Conservation (phyloP, 805 yeast species). For the Metahyphopichia silvanorum region DNA sequence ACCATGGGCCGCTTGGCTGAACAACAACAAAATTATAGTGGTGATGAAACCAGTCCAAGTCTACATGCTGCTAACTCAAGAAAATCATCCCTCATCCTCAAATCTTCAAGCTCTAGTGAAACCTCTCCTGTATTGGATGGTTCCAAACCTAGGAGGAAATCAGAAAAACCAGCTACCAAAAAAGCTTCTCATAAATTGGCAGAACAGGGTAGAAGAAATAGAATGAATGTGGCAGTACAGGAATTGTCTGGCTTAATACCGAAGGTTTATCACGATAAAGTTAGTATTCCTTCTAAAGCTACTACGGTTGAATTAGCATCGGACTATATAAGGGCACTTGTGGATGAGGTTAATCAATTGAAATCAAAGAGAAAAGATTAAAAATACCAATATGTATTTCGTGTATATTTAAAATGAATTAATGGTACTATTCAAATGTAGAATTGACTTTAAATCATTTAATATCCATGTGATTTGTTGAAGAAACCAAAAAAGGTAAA, state of each 20-base stretch:
- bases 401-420: too few species aligned
- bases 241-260: constrained; percentile 73
- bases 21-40: constrained; percentile 12
- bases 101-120: constrained; percentile 4
- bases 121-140: constrained; percentile 5
- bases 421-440: too few species aligned
- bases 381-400: too few species aligned
- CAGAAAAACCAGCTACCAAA: constrained; percentile 40
- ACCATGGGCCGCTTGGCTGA: constrained; percentile 45
- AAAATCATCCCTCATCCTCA: constrained; percentile 8
- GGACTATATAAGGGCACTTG: constrained; percentile 47
- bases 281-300: constrained; percentile 79
- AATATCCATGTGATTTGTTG: too few species aligned
- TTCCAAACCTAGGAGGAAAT: constrained; percentile 6
- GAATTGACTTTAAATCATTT: too few species aligned
- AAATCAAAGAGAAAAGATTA: too few species aligned
- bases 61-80: constrained; percentile 6
- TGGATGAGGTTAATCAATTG: neutral
- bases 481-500: too few species aligned
- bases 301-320: constrained; percentile 92
- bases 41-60: constrained; percentile 2
- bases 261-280: constrained; percentile 51
- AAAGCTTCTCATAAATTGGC: constrained; percentile 85
- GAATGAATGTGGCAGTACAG: constrained; percentile 84
- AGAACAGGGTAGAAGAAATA: constrained; percentile 91